These are phyloP conservation scores for Coemansia sp. DNA, from an alignment of 192 early-diverging fungal species.

Conservation along the genomic window DNA sequence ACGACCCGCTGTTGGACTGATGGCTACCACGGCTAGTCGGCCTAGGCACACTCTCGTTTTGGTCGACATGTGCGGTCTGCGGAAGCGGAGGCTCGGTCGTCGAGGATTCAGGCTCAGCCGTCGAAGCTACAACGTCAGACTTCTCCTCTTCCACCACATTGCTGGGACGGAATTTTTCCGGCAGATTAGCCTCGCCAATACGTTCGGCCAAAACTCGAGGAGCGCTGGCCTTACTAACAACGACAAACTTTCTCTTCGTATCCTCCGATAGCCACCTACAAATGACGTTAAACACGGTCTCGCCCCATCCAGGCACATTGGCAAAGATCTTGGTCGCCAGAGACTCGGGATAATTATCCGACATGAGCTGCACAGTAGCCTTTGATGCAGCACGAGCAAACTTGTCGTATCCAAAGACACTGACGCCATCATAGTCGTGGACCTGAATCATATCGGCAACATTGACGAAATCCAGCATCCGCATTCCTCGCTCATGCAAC, in stretches of 20 bases:
- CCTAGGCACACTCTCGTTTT: conserved; percentile 21
- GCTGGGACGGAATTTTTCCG: conserved; percentile 28
- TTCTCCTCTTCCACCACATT: not conserved
- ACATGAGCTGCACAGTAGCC: conserved; percentile 58
- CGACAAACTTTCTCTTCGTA: conserved; percentile 65
- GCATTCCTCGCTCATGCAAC: conserved; percentile 63
- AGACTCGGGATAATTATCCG: conserved; percentile 69
- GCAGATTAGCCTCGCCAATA: conserved; percentile 47
- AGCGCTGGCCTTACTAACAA: conserved; percentile 55
- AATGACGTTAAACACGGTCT: conserved; percentile 62
- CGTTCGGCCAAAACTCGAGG: conserved; percentile 36
- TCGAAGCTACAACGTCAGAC: not conserved
- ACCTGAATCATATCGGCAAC: conserved; percentile 63
- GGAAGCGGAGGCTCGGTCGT: not conserved
- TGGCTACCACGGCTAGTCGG: conserved; percentile 21
- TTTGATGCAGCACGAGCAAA: conserved; percentile 59
- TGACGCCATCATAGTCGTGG: conserved; percentile 63
- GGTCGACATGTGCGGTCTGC: conserved; percentile 33
- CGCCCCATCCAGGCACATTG: conserved; percentile 66
- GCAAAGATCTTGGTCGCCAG: conserved; percentile 65
- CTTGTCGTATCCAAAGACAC: conserved; percentile 56
- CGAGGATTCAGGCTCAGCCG: not conserved
- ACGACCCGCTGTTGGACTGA: not conserved
- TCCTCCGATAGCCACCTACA: conserved; percentile 60
- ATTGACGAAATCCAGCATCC: conserved; percentile 60